Base-by-base conservation (phyloP, 2,329 filamentous ascomycete genomes). In the Sarocladium kiliense region DNA sequence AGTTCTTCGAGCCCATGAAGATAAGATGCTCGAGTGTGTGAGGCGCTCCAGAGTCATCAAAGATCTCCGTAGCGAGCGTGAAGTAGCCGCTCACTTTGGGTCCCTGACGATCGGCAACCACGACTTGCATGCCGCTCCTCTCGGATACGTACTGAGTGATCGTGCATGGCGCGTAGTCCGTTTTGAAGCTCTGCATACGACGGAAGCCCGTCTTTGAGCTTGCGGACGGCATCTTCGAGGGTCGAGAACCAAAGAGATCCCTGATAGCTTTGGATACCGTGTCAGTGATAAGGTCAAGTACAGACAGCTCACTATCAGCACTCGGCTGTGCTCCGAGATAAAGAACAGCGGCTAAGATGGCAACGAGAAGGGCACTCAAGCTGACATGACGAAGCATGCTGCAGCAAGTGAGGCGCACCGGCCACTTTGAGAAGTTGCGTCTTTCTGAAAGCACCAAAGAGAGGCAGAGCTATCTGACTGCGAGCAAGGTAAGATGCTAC, bases 51-150 rank as follows among this genome's bases (percentile, higher is more conserved):
- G 93, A 97, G 70, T 99, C 91, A 74, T 99, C 94, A 64, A 96
- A 88, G 63, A 99, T 97, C 72, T 99, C 94, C 2, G 94, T 99
- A 32, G 94, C 94, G 54, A 99, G 80, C 32, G 92, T 88, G 71
- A 99, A 99, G 73, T 95, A 96, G 32, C 94, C 94, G 62, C 89
- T 88, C 58, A 97, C 82, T 71, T 97, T 97, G n/a, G 94, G 94
- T 0, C 94, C 93, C 68, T 94, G 85, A 63, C 91, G 87, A 68
- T 97, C 89, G 62, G 95, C 91, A 51, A 97, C 89, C 39, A 96
- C 85, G 32, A 96, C 88, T 62, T 92, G 87, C 90, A 99, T 94
- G 54, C 94, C 94, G 59, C 93, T 99, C 60, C 91, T 82, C 63
- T 91, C 85, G 5, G 94, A 99, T 66, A 95, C 91, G 88, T 99